Conservation (phyloP, 2,329 filamentous ascomycete genomes). For the Talaromyces sp. region DNA sequence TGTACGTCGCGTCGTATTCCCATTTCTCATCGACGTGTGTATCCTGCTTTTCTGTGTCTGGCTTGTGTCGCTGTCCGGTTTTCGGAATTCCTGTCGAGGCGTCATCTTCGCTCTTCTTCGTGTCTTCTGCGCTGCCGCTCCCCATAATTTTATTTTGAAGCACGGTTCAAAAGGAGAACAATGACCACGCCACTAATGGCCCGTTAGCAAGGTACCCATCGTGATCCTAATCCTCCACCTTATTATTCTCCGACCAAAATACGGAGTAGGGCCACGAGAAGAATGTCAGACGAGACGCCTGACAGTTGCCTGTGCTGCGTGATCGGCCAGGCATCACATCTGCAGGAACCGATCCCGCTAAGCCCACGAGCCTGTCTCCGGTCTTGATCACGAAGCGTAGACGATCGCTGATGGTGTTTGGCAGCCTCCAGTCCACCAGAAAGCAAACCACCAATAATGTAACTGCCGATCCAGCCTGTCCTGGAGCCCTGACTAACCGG, state of each 20-base stretch:
- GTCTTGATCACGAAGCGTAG: not conserved
- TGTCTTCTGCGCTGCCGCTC: not conserved
- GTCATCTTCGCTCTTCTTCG: not conserved
- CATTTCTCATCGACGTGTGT: not conserved
- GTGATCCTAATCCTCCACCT: not conserved
- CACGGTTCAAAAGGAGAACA: not conserved
- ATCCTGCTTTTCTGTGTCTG: not conserved
- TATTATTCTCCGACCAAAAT: not conserved
- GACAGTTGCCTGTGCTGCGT: not conserved
- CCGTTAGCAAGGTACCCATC: not conserved
- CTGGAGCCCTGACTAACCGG: not conserved
- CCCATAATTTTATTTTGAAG: not conserved
- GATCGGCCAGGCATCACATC: not conserved
- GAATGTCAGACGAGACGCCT: not conserved
- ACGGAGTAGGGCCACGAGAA: too few species aligned
- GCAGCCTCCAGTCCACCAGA: not conserved
- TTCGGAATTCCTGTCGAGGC: not conserved
- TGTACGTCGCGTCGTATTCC: not conserved
- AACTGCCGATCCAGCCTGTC: not conserved
- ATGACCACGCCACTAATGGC: not conserved
- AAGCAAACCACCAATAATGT: not conserved
- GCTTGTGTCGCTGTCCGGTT: not conserved
- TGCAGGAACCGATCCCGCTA: conserved; percentile 1
- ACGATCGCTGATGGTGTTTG: not conserved
- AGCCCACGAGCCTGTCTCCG: not conserved